These are phyloP conservation scores for Knoxia roxburghii DNA, from an alignment of 257 asterid species.

Conservation along the genomic window DNA sequence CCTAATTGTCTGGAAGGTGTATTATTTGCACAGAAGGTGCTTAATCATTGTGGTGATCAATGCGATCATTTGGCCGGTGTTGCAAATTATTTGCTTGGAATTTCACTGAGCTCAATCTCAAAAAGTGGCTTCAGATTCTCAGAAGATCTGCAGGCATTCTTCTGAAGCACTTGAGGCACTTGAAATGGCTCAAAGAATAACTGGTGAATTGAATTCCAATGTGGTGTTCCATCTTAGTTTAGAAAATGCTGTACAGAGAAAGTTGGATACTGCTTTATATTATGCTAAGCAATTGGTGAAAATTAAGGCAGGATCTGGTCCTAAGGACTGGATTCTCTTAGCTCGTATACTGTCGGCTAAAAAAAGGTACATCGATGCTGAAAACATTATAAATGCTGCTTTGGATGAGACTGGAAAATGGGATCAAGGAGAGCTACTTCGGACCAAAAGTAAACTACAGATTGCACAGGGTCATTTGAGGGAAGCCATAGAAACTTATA, in stretches of 20 bases:
- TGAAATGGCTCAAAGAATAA: slow-evolving; percentile 49
- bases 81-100: slow-evolving; percentile 52
- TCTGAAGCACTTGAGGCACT: slow-evolving; percentile 73
- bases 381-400: slow-evolving; percentile 71
- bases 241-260: slow-evolving; percentile 88
- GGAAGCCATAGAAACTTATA: slow-evolving; percentile 65
- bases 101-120: slow-evolving; percentile 59
- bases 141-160: slow-evolving; percentile 46
- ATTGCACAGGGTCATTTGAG: slow-evolving; percentile 54
- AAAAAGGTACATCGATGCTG: slow-evolving; percentile 63
- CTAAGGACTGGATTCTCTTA: slow-evolving; percentile 72
- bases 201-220: slow-evolving; percentile 35
- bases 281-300: slow-evolving; percentile 61
- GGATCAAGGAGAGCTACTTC: slow-evolving; percentile 74
- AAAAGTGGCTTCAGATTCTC: slow-evolving; percentile 44
- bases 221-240: slow-evolving; percentile 56
- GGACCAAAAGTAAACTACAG: slow-evolving; percentile 76
- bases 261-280: slow-evolving; percentile 64
- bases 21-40: slow-evolving; percentile 34
- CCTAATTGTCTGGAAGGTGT: slow-evolving; percentile 47
- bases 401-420: slow-evolving; percentile 86
- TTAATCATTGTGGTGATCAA: slow-evolving; percentile 23
- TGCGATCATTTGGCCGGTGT: slow-evolving; percentile 42
- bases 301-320: slow-evolving; percentile 58
- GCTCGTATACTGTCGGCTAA: slow-evolving; percentile 92